Percentiles rank a stretch among this genome's conserved stretches.
Evolutionary conservation across 495 filamentous ascomycete species (phyloP).

Genomic region (Aspergillus haitiensis): DNA sequence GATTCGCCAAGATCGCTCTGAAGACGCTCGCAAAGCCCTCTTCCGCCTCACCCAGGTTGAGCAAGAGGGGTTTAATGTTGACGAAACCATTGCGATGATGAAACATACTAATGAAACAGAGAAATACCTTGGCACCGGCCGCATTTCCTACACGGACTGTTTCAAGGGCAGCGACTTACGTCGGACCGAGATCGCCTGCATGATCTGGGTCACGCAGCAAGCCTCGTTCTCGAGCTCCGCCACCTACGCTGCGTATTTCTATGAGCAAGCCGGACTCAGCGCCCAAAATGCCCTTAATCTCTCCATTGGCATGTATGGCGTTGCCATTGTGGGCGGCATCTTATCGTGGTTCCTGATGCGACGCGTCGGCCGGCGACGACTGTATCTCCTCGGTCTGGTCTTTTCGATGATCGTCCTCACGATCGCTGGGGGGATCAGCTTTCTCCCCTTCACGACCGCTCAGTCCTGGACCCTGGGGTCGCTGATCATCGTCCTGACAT

Average conservation of each 20-base stretch:
- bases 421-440: constrained; percentile 56
- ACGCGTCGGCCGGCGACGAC: constrained; percentile 59
- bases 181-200: background rate
- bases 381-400: constrained; percentile 62
- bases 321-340: constrained; percentile 64
- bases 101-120: constrained; percentile 3
- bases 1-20: constrained; percentile 1
- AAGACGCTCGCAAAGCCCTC: background rate
- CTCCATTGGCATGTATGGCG: constrained; percentile 64
- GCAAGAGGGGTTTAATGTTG: background rate
- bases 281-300: constrained; percentile 59
- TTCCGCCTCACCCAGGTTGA: background rate
- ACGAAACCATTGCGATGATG: constrained; percentile 7
- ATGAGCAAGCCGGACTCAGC: constrained; percentile 62
- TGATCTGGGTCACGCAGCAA: background rate
- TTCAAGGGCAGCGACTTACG: background rate
- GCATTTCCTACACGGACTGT: background rate
- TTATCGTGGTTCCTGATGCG: constrained; percentile 67
- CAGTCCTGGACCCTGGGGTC: constrained; percentile 40
- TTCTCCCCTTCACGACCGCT: constrained; percentile 50
- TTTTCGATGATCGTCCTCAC: constrained; percentile 54
- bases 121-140: background rate
- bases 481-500: constrained; percentile 63
- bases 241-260: constrained; percentile 70
- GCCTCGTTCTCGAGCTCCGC: background rate